Conservation (phyloP, 2,329 filamentous ascomycete species). For the Fusarium foetens region DNA sequence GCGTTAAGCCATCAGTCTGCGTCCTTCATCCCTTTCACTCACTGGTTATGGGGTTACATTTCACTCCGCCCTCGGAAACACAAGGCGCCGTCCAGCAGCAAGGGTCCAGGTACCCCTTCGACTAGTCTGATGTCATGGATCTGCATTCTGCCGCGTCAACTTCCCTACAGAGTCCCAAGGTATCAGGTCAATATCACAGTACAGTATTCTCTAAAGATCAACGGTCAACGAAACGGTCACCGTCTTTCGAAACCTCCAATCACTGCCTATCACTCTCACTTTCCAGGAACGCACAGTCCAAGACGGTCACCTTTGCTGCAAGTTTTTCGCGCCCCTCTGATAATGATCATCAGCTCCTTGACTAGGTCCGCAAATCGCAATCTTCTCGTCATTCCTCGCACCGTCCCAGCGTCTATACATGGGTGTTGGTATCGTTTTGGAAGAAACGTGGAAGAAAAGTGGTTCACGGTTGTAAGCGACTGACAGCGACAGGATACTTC, state of each 20-base stretch:
- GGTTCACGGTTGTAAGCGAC: slow-evolving; percentile 36
- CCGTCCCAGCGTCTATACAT: slow-evolving; percentile 4
- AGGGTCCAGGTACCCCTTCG: slow-evolving; percentile 31
- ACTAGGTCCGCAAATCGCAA: slow-evolving; percentile 37
- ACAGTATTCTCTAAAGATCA: slow-evolving; percentile 5
- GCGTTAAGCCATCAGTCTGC: slow-evolving; percentile 8
- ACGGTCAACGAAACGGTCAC: slow-evolving; percentile 36
- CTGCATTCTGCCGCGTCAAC: slow-evolving; percentile 40
- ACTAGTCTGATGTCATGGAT: slow-evolving; percentile 50
- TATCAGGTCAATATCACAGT: neutral
- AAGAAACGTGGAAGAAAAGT: slow-evolving; percentile 38
- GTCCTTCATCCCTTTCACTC: slow-evolving; percentile 3
- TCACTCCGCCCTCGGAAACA: slow-evolving; percentile 25
- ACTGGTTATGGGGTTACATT: slow-evolving; percentile 21
- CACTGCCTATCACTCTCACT: slow-evolving; percentile 5
- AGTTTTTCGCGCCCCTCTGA: slow-evolving; percentile 14
- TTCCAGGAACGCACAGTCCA: slow-evolving; percentile 35
- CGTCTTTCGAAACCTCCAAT: slow-evolving; percentile 33
- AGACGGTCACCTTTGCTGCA: slow-evolving; percentile 33
- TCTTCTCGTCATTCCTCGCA: slow-evolving; percentile 39
- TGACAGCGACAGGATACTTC: slow-evolving; percentile 6
- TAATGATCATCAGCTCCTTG: slow-evolving; percentile 31
- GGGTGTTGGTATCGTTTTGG: neutral
- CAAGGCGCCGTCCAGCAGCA: slow-evolving; percentile 28
- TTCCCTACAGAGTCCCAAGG: slow-evolving; percentile 9